Percentiles rank a stretch among this genome's conserved stretches.
These are phyloP conservation scores for Stagonosporopsis rhizophila DNA, from an alignment of 2,329 filamentous ascomycete genomes.

Conservation along the genomic window DNA sequence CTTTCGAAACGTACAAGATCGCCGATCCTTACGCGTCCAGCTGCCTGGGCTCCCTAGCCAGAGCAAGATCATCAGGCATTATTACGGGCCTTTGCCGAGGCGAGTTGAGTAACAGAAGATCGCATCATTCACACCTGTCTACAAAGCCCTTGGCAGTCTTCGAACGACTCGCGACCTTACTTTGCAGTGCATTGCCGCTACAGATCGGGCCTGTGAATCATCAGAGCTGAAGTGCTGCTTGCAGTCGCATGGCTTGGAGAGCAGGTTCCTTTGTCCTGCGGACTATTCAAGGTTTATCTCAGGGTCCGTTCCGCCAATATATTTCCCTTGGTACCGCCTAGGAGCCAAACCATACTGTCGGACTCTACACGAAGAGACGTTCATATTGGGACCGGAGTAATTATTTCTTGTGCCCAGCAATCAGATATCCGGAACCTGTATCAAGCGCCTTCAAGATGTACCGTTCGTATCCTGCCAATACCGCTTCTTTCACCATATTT, in stretches of 20 bases:
- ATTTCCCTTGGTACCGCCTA: not conserved
- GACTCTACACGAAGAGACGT: not conserved
- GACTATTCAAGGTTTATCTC: not conserved
- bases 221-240: not conserved
- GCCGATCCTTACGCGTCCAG: conserved; percentile 1
- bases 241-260: not conserved
- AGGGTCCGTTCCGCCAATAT: not conserved
- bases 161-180: not conserved
- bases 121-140: not conserved
- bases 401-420: conserved; percentile 2
- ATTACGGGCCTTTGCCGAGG: not conserved
- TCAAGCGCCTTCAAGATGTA: not conserved
- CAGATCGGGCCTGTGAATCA: not conserved
- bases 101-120: not conserved
- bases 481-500: not conserved
- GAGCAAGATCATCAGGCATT: not conserved
- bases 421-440: not conserved
- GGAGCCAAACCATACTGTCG: not conserved
- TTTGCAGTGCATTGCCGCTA: not conserved
- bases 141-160: not conserved
- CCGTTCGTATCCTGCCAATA: not conserved
- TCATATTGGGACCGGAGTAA: not conserved
- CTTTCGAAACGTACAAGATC: not conserved
- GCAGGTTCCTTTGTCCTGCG: not conserved
- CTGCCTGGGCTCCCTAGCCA: not conserved